Evolutionary conservation across 805 yeast genomes (phyloP), one percentile per base, ranked within the genome.

Genomic region (Tetrapisispora taiwanensis): DNA sequence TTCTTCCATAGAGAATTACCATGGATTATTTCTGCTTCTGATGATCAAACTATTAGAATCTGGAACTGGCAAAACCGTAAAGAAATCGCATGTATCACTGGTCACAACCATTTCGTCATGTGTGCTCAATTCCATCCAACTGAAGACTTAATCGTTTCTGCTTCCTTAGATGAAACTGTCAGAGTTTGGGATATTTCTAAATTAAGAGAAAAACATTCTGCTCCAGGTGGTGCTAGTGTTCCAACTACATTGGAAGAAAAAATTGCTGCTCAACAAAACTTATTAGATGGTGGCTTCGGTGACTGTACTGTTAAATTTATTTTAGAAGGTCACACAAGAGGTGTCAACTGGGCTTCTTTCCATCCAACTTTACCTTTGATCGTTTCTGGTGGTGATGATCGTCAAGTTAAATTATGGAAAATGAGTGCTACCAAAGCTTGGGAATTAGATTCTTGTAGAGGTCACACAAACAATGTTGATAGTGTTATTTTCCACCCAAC

Each of bases 21-120:
- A 8, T 92, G 98, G 98, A 84, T 92, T 60, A 78, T 92, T 48
- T 83, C 96, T 22, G 81, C 92, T 48, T 86, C 96, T 37, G 99
- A 92, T 67, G 99, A 92, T 71, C 98, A 92, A 69, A 92, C 99
- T 28, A 88, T 94, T 52, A 77, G 99, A 63, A 90, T 92, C 52
- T 92, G 99, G 99, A 94, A 92, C 69, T 92, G 98, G 98, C 98
- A 94, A 71, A 89, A 89, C 64, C 80, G 98, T 55, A 90, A 88
- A 63, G 97, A 92, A 58, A 84, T 92, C 59, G 97, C 97, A 9
- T 87, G 96, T 58, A 70, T 92, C 54, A 90, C 98, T 7, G 98
- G 99, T 49, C 99, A 92, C 67, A 89, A 87, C 68, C 98, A 92
- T 69, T 92, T 94, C 66, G 97, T 92, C 45, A 86, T 92, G 92